Evolutionary conservation across 495 filamentous ascomycete genomes (phyloP).

Genomic region (Tetracladium setigerum): DNA sequence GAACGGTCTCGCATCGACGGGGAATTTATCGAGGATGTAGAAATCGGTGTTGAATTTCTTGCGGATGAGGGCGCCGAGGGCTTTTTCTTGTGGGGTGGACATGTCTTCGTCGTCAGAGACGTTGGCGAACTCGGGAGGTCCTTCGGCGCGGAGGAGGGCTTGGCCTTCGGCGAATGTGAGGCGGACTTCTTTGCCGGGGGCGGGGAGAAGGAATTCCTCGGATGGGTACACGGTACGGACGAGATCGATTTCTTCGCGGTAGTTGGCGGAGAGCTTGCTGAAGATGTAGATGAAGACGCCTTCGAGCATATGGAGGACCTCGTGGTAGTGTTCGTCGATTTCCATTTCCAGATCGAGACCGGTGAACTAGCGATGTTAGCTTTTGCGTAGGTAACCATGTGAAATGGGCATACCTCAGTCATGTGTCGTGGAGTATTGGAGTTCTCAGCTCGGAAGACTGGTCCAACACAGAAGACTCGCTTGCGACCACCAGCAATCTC

Average conservation of each 20-base stretch:
- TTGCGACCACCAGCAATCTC: conserved; percentile 89
- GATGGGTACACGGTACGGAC: conserved; percentile 55
- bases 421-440: conserved; percentile 93
- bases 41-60: conserved; percentile 85
- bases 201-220: conserved; percentile 43
- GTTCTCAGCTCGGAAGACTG: conserved; percentile 95
- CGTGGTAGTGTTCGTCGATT: conserved; percentile 80
- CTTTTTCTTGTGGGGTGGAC: conserved; percentile 79
- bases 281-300: conserved; percentile 85
- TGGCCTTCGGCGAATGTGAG: conserved; percentile 84
- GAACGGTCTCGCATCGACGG: conserved; percentile 76
- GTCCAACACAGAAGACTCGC: conserved; percentile 81
- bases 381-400: not conserved
- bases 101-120: conserved; percentile 74
- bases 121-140: conserved; percentile 59
- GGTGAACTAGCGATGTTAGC: conserved; percentile 53
- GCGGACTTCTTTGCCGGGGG: conserved; percentile 67
- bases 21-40: conserved; percentile 89
- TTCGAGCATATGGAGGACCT: conserved; percentile 76
- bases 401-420: conserved; percentile 52
- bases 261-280: conserved; percentile 60
- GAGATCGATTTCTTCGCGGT: conserved; percentile 60
- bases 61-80: conserved; percentile 75
- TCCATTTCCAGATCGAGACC: conserved; percentile 98
- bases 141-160: conserved; percentile 70